Evolutionary conservation across 768 basidiomycete genomes (phyloP).

Genomic region (Lactifluus volemus): DNA sequence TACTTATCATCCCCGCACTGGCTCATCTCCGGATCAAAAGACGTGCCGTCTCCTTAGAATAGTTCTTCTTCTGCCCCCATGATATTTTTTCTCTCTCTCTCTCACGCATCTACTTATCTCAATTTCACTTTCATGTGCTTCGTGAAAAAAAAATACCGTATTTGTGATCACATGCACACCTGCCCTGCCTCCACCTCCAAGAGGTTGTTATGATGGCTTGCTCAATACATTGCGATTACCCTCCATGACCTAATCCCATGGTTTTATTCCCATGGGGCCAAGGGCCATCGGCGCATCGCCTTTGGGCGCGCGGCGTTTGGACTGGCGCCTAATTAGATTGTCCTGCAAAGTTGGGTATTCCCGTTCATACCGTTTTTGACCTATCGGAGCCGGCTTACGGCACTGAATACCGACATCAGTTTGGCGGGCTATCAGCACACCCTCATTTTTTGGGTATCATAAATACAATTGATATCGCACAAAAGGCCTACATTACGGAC

Average conservation of each 20-base stretch:
- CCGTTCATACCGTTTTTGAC: background rate
- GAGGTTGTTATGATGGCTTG: background rate
- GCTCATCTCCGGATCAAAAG: conserved; percentile 8
- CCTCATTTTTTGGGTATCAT: background rate
- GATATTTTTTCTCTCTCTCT: too few species aligned
- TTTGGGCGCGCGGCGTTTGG: background rate
- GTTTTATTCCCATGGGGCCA: conserved; percentile 3
- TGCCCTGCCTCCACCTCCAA: background rate
- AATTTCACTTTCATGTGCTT: background rate
- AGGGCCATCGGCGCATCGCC: background rate
- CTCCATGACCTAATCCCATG: background rate
- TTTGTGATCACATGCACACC: background rate
- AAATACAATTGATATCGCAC: background rate
- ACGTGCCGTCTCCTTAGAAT: background rate
- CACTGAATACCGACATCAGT: background rate
- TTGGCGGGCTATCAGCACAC: background rate
- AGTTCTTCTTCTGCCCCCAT: background rate
- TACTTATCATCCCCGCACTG: conserved; percentile 2
- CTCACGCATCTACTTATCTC: too few species aligned
- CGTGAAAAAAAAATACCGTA: too few species aligned
- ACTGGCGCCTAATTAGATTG: background rate
- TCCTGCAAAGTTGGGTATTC: background rate
- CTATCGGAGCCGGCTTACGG: conserved; percentile 5
- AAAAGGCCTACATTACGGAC: background rate
- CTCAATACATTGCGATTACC: background rate